Percentiles rank a stretch among this genome's conserved stretches.
These are phyloP conservation scores for Pseudogymnoascus sp. DNA, from an alignment of 2,329 filamentous ascomycete genomes.

Conservation along the genomic window DNA sequence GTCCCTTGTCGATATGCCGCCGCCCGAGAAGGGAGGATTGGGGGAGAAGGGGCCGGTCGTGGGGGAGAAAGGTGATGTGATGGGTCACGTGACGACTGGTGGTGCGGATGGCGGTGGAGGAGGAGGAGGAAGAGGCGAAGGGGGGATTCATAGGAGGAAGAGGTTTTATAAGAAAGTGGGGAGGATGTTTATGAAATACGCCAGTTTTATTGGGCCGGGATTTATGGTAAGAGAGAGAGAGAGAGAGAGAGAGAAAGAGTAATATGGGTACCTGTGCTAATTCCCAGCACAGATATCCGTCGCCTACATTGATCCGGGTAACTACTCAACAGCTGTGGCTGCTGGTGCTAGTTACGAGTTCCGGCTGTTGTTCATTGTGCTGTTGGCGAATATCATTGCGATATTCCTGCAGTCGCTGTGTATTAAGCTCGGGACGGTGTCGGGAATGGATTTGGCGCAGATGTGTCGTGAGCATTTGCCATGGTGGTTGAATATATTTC, in stretches of 20 bases:
- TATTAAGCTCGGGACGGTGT: constrained; percentile 41
- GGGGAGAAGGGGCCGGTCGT: background rate
- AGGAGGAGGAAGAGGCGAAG: background rate
- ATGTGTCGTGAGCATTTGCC: constrained; percentile 42
- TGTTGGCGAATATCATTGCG: constrained; percentile 49
- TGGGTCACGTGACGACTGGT: background rate
- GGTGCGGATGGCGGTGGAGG: background rate
- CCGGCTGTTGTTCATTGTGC: constrained; percentile 45
- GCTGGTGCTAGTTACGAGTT: constrained; percentile 46
- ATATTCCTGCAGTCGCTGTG: constrained; percentile 49
- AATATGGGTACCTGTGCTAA: constrained; percentile 20
- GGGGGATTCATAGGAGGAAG: background rate
- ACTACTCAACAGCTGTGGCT: constrained; percentile 49
- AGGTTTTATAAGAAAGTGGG: constrained; percentile 12
- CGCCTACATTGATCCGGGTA: constrained; percentile 37
- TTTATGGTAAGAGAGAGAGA: constrained; percentile 30
- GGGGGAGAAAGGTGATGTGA: background rate
- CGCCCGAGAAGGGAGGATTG: background rate
- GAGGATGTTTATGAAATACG: constrained; percentile 32
- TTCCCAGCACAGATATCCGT: constrained; percentile 23
- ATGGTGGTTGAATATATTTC: constrained; percentile 40
- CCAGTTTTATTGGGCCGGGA: constrained; percentile 45
- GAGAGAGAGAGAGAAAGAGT: constrained; percentile 9
- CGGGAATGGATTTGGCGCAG: constrained; percentile 41
- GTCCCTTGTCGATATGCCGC: background rate